Base-by-base conservation (phyloP, 305 asterid genomes). In the Rubia occidens region DNA sequence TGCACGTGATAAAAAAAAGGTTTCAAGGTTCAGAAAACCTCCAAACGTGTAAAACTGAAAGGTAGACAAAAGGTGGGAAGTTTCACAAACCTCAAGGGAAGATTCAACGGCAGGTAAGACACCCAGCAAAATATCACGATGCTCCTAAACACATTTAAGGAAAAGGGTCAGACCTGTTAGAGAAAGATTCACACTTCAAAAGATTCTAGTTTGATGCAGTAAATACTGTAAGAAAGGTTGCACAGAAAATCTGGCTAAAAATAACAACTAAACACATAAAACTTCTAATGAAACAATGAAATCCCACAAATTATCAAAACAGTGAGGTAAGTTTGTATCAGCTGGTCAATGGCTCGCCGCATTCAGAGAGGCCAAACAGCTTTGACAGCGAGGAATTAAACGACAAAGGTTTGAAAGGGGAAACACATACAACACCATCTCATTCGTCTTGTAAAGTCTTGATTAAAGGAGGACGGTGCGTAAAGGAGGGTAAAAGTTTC, bases 71-170 rank as follows among this genome's bases (percentile, higher is more conserved):
- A 37, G 70, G 49, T 39, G 72, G 78, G 44, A 60, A 78, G 73
- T 55, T 78, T 67, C 63, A 85, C 88, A 75, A 80, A 95, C 99
- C 99, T 89, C 96, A 77, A 95, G 79, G 75, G 95, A 89, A 47
- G 87, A 81, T 79, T 89, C 99, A 79, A 87, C 78, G 73, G 91
- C 88, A 68, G 97, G 98, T 74, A 95, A 82, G 76, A 87, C 86
- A 78, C 92, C 81, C 71, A 95, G 81, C 63, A 95, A 79, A 72
- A 88, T 88, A 85, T 95, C 95, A 74, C 88, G 98, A 78, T 91
- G 98, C 81, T 95, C 99, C 99, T 95, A 84, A 73, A 70, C 66
- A 83, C 55, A 71, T 72, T 70, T 65, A 45, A 75, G 55, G 60
- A 71, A 60, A 82, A 79, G 40, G 53, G 72, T 54, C 68, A 65